Percentiles rank a stretch among this genome's conserved stretches.
These are phyloP conservation scores for Gastrolobium bilobum DNA, from an alignment of 306 rosid species.

Conservation along the genomic window DNA sequence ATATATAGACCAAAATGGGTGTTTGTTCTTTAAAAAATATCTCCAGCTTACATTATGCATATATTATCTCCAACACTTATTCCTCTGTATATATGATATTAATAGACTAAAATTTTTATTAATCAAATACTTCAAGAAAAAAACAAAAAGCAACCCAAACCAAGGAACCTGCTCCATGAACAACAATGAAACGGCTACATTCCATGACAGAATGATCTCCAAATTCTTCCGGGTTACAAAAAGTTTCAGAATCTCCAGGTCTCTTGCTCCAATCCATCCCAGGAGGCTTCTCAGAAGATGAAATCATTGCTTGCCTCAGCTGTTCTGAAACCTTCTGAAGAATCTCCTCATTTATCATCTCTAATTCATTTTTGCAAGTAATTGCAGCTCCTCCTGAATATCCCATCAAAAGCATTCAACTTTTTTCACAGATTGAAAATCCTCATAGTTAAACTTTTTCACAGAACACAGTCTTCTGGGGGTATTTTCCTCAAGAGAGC, in stretches of 20 bases:
- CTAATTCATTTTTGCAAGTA: conserved; percentile 85
- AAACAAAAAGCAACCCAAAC: background rate
- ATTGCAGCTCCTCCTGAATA: conserved; percentile 88
- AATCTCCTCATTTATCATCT: conserved; percentile 78
- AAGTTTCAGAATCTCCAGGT: conserved; percentile 64
- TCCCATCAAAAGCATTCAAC: conserved; percentile 27
- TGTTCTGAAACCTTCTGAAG: conserved; percentile 77
- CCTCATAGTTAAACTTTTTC: background rate
- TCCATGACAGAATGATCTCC: conserved; percentile 53
- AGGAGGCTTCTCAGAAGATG: conserved; percentile 62
- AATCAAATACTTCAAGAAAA: conserved; percentile 21
- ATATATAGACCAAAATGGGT: conserved; percentile 1
- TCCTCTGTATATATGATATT: background rate
- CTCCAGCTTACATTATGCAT: background rate
- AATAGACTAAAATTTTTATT: conserved; percentile 14
- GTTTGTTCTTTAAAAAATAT: background rate
- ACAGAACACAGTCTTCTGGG: conserved; percentile 23
- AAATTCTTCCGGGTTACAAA: conserved; percentile 60
- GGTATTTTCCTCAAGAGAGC: background rate
- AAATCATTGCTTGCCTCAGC: conserved; percentile 75
- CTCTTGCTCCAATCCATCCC: conserved; percentile 98
- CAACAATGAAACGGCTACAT: conserved; percentile 72
- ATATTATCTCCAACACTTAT: background rate
- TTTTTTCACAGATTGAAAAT: background rate
- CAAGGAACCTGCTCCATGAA: conserved; percentile 96